phyloP scores from a whole-genome alignment of 225 moss, liverwort and hornwort species.

The Marchantia paleacea region DNA sequence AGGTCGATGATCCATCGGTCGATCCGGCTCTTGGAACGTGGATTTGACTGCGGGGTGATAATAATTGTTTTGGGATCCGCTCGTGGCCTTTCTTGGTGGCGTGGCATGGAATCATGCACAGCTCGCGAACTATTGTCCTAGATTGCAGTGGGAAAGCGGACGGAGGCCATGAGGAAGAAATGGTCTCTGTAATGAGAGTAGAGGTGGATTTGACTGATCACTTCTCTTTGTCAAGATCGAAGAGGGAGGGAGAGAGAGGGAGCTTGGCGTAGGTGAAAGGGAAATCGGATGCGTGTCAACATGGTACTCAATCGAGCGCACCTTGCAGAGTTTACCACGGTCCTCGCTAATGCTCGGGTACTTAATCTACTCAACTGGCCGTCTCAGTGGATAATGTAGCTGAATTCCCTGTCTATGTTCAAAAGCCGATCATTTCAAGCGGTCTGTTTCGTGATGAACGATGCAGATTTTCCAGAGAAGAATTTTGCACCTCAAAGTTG shows the following conservation, averaged over 20 bases:
- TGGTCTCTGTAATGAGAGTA: not conserved
- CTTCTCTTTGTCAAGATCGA: not conserved
- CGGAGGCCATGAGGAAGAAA: not conserved
- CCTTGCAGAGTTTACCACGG: conserved; percentile 24
- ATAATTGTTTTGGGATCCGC: too few relatives aligned
- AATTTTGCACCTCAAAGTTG: too few relatives aligned
- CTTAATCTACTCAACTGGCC: not conserved
- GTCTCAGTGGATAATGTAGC: too few relatives aligned
- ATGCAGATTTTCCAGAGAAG: not conserved
- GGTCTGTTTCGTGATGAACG: not conserved
- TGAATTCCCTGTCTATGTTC: too few relatives aligned
- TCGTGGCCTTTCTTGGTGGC: too few relatives aligned
- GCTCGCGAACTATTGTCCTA: too few relatives aligned
- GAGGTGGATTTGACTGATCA: too few relatives aligned
- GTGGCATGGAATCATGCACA: too few relatives aligned
- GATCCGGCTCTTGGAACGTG: too few relatives aligned
- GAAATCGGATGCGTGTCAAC: not conserved
- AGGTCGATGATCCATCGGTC: too few relatives aligned
- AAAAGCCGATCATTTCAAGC: not conserved
- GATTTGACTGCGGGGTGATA: too few relatives aligned
- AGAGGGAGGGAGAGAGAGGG: not conserved
- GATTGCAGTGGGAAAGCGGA: too few relatives aligned
- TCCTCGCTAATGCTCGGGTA: conserved; percentile 34
- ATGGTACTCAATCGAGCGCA: conserved; percentile 37
- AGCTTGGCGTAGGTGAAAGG: not conserved